Base-by-base conservation (phyloP, 2,329 filamentous ascomycete species). In the Plenodomus biglobosus region DNA sequence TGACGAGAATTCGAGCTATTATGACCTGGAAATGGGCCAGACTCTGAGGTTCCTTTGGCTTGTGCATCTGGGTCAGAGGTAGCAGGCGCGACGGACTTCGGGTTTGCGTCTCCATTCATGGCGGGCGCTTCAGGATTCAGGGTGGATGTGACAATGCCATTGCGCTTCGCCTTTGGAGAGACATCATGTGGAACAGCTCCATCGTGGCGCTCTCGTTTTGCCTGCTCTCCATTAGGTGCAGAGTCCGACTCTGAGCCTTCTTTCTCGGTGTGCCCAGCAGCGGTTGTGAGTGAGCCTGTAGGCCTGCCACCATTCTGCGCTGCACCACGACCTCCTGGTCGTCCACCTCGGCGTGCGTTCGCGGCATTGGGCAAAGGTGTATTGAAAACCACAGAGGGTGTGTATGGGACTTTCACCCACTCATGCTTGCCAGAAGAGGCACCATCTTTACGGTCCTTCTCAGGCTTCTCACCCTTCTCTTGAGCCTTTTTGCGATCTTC, bases 361-460 rank as follows among this genome's bases (percentile, higher is more conserved):
- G 66, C 62, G 36, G 71, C 68, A 24, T 60, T 71, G n/a, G 86
- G 84, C 35, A 96, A 72, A 21, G 88, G 90, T 0, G 94, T 96
- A 69, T 90, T 87, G 73, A 95, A 97, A 48, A 86, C 85, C 40
- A 94, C 90, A 13, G 84, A 87, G 8, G 91, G 92, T 11, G 89
- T 90, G 64, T 92, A 92, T 27, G 86, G 84, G 48, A 96, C 83
- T 1, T 85, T 81, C 49, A 89, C 85, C 92, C 94, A 97, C 65
- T 91, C 89, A 62, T 88, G 85, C 77, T 95, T 95, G 47, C 81
- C 78, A 52, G 52, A 52, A 13, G 64, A 48, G 4, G 55, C 27
- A 13, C 76, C 71, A 59, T 80, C 85, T 71, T 76, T 82, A n/a
- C 81, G 84, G 53, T 85, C 80, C 37, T 72, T 75, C 56, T 88